Conservation (phyloP, 2,329 filamentous ascomycete species). For the Zymoseptoria crescenta region DNA sequence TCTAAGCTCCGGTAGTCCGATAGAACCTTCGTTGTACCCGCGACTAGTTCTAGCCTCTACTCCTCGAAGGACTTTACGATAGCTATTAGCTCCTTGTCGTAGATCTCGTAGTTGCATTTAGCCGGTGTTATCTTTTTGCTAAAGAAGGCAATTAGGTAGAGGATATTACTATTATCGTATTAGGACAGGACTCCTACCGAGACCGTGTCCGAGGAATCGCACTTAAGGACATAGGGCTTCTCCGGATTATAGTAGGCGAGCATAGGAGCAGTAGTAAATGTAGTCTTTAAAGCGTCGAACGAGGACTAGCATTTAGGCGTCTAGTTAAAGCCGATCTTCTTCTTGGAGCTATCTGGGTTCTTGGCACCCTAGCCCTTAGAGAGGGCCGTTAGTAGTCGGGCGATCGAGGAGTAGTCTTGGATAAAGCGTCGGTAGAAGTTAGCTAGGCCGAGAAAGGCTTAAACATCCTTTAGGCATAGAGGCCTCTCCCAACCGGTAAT, state of each 20-base stretch:
- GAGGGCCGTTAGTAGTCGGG: background rate
- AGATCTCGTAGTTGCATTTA: constrained; percentile 6
- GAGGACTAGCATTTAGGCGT: background rate
- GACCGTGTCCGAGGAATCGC: background rate
- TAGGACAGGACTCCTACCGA: background rate
- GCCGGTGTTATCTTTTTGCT: constrained; percentile 17
- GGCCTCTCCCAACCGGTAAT: background rate
- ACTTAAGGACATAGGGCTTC: background rate
- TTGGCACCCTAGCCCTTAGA: background rate
- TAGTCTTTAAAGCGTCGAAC: background rate
- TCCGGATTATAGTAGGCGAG: background rate
- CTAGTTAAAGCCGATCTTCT: background rate
- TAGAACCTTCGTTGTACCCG: constrained; percentile 14
- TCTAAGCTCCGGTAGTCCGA: constrained; percentile 26
- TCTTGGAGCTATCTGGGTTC: background rate
- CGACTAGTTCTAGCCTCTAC: constrained; percentile 18
- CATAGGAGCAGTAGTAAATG: background rate
- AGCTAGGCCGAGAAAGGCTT: background rate
- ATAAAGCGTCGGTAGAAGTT: background rate
- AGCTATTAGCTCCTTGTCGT: constrained; percentile 30
- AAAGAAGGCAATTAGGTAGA: constrained; percentile 18
- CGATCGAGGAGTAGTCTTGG: background rate
- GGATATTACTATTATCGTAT: background rate
- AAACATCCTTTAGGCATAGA: background rate
- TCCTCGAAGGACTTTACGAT: constrained; percentile 25